Evolutionary conservation across 768 basidiomycete species (phyloP).

Genomic region (Rhizopogon vesiculosus): DNA sequence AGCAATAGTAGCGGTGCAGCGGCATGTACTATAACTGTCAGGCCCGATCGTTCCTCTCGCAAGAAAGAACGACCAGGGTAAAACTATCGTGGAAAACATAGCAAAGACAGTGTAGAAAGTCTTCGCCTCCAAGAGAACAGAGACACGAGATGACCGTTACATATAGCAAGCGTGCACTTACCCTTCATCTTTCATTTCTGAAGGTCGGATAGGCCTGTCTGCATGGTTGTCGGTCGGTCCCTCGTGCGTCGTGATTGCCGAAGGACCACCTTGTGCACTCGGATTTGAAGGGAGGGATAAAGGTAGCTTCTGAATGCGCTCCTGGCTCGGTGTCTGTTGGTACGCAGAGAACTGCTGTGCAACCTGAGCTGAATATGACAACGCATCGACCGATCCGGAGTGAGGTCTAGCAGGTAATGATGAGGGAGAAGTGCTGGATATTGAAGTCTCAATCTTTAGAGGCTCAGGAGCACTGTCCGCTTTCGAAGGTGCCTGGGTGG

Average conservation of each 20-base stretch:
- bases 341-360: slow-evolving; percentile 62
- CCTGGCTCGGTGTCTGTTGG: slow-evolving; percentile 63
- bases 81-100: slow-evolving; percentile 8
- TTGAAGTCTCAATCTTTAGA: slow-evolving; percentile 19
- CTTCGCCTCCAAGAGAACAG: slow-evolving; percentile 6
- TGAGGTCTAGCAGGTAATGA: slow-evolving; percentile 25
- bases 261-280: slow-evolving; percentile 15
- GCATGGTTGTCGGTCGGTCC: slow-evolving; percentile 30
- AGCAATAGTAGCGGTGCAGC: slow-evolving; percentile 15
- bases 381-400: slow-evolving; percentile 17
- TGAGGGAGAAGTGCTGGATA: slow-evolving; percentile 4
- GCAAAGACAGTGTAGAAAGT: slow-evolving; percentile 9
- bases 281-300: slow-evolving; percentile 20
- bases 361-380: slow-evolving; percentile 62
- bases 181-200: slow-evolving; percentile 82
- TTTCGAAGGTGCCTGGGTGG: slow-evolving; percentile 20
- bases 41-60: slow-evolving; percentile 13
- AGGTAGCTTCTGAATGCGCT: slow-evolving; percentile 43
- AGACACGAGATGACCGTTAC: slow-evolving; percentile 9
- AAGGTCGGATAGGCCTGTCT: slow-evolving; percentile 55
- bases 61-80: slow-evolving; percentile 11
- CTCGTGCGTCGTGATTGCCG: slow-evolving; percentile 32
- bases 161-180: slow-evolving; percentile 40
- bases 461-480: slow-evolving; percentile 13
- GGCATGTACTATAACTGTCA: slow-evolving; percentile 10